A percentile compares a stretch with the other conserved stretches of the same genome.
Conservation (phyloP, 2,329 filamentous ascomycete species). For the Cytospora leucostoma region DNA sequence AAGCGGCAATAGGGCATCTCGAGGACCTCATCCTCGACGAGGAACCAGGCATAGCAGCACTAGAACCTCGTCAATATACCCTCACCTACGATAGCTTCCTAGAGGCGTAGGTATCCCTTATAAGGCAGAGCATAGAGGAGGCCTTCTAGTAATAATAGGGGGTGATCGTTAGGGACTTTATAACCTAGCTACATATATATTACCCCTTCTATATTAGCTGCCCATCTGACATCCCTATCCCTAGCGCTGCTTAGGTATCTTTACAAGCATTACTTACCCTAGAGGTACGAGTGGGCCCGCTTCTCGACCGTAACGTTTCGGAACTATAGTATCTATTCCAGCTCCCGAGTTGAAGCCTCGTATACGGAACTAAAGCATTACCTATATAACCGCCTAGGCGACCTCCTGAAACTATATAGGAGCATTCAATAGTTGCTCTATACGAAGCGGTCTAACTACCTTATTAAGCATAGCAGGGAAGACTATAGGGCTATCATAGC, state of each 20-base stretch:
- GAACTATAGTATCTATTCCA: conserved; percentile 1
- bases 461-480: background rate
- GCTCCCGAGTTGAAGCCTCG: background rate
- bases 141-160: background rate
- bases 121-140: too few relatives aligned
- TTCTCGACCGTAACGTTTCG: background rate
- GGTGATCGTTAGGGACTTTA: background rate
- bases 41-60: too few relatives aligned
- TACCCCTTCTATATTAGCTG: background rate
- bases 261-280: background rate
- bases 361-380: background rate
- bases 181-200: background rate
- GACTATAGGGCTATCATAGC: background rate
- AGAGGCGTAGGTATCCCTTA: too few relatives aligned
- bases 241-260: background rate
- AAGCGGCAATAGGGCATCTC: too few relatives aligned
- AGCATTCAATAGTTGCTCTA: background rate
- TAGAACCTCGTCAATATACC: too few relatives aligned
- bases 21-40: too few relatives aligned
- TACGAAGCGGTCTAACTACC: background rate
- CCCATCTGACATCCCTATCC: background rate
- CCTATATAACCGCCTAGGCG: background rate
- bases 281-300: background rate
- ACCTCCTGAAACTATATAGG: background rate
- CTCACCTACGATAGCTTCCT: too few relatives aligned